Conservation (phyloP, 2,329 filamentous ascomycete species). For the Colletotrichum chlorophyti region DNA sequence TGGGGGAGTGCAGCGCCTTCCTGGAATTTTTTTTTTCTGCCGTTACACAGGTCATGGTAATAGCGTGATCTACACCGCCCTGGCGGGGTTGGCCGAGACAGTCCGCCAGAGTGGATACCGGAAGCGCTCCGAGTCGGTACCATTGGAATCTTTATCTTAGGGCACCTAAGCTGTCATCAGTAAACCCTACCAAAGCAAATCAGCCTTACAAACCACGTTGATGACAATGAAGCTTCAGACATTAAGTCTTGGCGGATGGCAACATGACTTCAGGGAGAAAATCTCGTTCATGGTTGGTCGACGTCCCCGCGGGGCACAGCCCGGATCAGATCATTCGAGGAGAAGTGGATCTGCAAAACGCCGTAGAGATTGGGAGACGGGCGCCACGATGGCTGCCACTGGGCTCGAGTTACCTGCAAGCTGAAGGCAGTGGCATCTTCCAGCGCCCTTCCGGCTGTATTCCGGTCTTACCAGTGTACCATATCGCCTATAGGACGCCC, state of each 20-base stretch:
- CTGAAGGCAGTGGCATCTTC: no score
- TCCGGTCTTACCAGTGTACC: not conserved
- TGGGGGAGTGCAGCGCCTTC: constrained; percentile 7
- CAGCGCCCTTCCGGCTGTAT: not conserved
- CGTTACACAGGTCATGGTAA: not conserved
- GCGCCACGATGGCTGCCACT: constrained; percentile 6
- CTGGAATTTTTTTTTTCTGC: constrained; percentile 31
- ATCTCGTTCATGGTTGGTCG: not conserved
- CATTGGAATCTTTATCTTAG: no score
- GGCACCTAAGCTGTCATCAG: no score
- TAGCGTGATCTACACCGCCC: constrained; percentile 25
- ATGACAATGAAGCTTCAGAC: no score
- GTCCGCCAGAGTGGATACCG: constrained; percentile 19
- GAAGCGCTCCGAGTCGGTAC: not conserved
- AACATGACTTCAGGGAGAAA: no score
- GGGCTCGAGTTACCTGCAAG: not conserved
- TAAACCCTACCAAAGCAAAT: no score
- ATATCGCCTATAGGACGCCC: not conserved
- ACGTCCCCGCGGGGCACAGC: not conserved
- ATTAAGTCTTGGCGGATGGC: no score
- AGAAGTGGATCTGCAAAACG: not conserved
- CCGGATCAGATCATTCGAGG: not conserved
- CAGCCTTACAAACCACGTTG: no score
- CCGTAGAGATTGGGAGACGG: not conserved
- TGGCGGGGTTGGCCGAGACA: constrained; percentile 21